Conservation (phyloP, 257 asterid genomes). For the Solanum sparsipilum region DNA sequence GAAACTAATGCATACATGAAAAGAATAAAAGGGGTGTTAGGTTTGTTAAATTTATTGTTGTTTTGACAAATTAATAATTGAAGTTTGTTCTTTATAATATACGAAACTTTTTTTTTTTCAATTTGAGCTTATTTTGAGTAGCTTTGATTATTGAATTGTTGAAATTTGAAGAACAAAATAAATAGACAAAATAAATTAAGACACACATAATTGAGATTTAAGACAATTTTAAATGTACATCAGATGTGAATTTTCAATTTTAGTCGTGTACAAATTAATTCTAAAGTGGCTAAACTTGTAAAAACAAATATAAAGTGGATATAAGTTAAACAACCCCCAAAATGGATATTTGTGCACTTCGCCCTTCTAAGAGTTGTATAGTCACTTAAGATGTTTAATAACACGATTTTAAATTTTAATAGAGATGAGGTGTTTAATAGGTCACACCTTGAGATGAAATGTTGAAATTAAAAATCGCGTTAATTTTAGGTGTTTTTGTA, state of each 20-base stretch:
- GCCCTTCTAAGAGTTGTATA: too few relatives aligned
- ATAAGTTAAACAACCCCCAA: too few relatives aligned
- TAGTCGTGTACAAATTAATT: too few relatives aligned
- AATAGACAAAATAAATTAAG: neutral
- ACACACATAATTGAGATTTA: too few relatives aligned
- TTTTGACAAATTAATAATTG: neutral
- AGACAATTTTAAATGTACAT: neutral
- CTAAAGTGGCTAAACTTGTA: too few relatives aligned
- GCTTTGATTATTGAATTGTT: neutral
- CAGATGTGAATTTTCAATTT: neutral
- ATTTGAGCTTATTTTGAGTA: neutral
- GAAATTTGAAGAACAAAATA: neutral
- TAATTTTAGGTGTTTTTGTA: neutral
- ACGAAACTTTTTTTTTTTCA: neutral
- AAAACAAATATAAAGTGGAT: too few relatives aligned
- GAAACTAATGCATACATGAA: neutral
- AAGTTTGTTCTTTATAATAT: too few relatives aligned
- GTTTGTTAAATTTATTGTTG: neutral
- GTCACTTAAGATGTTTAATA: too few relatives aligned
- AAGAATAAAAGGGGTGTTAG: neutral
- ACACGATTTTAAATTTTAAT: too few relatives aligned
- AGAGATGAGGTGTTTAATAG: neutral
- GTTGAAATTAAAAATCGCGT: neutral
- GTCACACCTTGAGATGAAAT: neutral
- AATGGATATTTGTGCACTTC: too few relatives aligned